Base-by-base conservation (phyloP, 2,329 filamentous ascomycete species). In the Fusarium sambucinum region DNA sequence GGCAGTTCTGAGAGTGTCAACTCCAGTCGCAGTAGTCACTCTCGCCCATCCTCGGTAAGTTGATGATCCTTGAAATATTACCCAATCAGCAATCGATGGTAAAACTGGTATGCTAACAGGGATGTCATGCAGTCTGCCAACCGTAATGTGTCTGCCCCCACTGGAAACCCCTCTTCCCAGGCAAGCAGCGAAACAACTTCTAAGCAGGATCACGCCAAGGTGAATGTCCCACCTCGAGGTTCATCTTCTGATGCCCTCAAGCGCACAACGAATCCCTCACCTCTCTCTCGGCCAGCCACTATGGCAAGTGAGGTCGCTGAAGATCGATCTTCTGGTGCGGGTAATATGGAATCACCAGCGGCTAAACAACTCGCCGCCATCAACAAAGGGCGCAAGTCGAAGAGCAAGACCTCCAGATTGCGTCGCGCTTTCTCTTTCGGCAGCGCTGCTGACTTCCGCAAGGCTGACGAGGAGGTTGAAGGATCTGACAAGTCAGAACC, bases 401-500 rank as follows among this genome's bases (percentile, higher is more conserved):
- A 93, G 77, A 93, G 90, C 81, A 97, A 97, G 81, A 92, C 91
- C 3, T 94, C 92, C 19, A 87, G 94, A 70, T 84, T 99, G 62
- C 89, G 96, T 56, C 88, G 96, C 72, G 96, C 96, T 0, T 97
- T 99, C 75, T 99, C 96, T 0, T 99, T 99, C 80, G 94, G 96
- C 50, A 98, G 95, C 77, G 93, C 94, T 41, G 93, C 95, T 11
- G 96, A 99, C 76, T 88, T 99, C 47, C 88, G 91, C 66, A 91
- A 91, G 75, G 91, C 90, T 14, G 90, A 89, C 13, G 89, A 90
- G 70, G 90, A 90, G 10, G 65, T 56, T 47, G 87, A 83, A 42
- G 72, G 71, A 29, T 62, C 45, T 35, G 69, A 71, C 25, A 78
- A 77, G 48, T 50, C 66, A 35, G 81, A 80, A 52, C 63, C 76